Evolutionary conservation across 23 red algal species (phyloP), one percentile per base, ranked within the genome.

Genomic region (Pyropia haitanensis): DNA sequence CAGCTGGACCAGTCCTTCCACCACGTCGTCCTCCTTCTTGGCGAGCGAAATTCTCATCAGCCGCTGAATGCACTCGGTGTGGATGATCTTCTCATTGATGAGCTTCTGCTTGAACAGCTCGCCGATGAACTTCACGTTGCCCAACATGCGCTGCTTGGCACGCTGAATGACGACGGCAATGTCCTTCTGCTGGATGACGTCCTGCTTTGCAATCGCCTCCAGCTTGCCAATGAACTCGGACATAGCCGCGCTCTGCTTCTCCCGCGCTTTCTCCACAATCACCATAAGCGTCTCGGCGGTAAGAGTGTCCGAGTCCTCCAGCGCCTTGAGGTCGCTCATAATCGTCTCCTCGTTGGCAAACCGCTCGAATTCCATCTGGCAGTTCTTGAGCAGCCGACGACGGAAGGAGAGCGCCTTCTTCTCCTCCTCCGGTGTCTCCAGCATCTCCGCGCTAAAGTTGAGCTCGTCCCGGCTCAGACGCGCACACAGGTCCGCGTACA

Each of bases 401-500:
- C 78, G 68, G 72, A 96, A 96, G 18, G 53, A 65, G 6, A 88
- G 63, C 18, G 49, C 24, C 72, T 87, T 87, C 52, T 70, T 75
- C 25, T 68, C 53, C 34, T 88, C 86, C 20, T 71, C 39, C 18
- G 74, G 63, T 18, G 52, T 53, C 21, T 75, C 73, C 24, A 75
- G 75, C 6, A 63, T 67, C 71, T 74, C 78, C 39, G 51, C 30
- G 18, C 57, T 44, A 19, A 84, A 61, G 18, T 68, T 63, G 9
- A 51, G 34, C 29, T 78, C 30, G 18, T 55, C 66, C 5, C 27
- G 28, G 14, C 78, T 66, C 44, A 98, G 67, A 27, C 94, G 82
- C n/a, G 52, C 58, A 56, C 94, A 98, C 1, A 98, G 75, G 31
- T 98, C 94, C 15, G 94, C 94, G 59, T 98, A 98, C 94, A 98